phyloP scores from a whole-genome alignment of 2,329 filamentous ascomycete genomes.

The Dendrostoma leiphaemia region DNA sequence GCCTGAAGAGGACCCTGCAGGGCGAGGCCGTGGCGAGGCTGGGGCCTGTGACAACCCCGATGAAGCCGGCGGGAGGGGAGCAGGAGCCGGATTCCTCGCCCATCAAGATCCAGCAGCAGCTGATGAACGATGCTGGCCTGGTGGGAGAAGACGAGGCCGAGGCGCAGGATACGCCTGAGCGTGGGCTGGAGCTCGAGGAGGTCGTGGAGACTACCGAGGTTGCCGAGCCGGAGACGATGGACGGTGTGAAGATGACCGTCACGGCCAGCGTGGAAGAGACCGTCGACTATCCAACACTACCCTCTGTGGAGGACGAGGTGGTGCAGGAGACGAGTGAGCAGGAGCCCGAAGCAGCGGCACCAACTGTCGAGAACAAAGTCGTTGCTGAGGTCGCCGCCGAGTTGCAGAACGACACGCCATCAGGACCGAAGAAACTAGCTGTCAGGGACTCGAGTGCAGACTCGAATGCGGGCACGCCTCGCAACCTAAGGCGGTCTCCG shows the following conservation, averaged over 20 bases:
- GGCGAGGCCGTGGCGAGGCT: background rate
- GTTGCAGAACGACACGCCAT: background rate
- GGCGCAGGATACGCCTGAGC: background rate
- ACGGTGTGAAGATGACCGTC: conserved; percentile 5
- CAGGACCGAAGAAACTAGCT: conserved; percentile 4
- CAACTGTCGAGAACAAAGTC: too few species aligned
- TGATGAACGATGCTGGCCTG: conserved; percentile 1
- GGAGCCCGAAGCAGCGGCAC: too few species aligned
- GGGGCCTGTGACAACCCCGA: conserved; percentile 1
- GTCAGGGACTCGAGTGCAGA: conserved; percentile 14
- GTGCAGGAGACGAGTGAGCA: background rate
- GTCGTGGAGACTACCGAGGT: background rate
- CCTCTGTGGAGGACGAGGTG: conserved; percentile 10
- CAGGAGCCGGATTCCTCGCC: conserved; percentile 11
- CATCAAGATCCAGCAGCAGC: conserved; percentile 13
- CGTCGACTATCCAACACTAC: conserved; percentile 7
- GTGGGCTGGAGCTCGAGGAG: background rate
- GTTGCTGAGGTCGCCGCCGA: too few species aligned
- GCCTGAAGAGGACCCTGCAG: conserved; percentile 2
- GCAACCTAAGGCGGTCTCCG: conserved; percentile 17
- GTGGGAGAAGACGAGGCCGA: background rate
- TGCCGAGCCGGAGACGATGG: conserved; percentile 3
- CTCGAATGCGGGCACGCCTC: conserved; percentile 15
- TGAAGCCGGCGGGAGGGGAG: background rate
- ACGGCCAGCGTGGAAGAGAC: conserved; percentile 1